phyloP scores from a whole-genome alignment of 352 stramenopile genomes.

The Phytophthora pluvialis region DNA sequence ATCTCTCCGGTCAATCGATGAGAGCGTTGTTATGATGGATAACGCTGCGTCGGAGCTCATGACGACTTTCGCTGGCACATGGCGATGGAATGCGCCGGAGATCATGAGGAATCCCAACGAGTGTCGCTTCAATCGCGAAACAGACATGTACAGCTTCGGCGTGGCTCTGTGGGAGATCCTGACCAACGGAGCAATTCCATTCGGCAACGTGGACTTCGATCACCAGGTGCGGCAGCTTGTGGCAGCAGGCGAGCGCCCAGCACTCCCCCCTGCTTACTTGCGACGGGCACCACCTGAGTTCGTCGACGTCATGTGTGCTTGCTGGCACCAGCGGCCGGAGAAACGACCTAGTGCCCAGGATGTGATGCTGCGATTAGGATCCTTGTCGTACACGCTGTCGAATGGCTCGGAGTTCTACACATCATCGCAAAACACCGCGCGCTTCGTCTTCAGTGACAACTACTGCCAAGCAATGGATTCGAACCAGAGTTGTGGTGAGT shows the following conservation, averaged over 20 bases:
- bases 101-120: slow-evolving; percentile 76
- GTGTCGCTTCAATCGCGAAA: slow-evolving; percentile 72
- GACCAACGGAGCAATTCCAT: slow-evolving; percentile 67
- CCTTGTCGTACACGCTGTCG: slow-evolving; percentile 60
- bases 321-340: slow-evolving; percentile 66
- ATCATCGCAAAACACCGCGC: slow-evolving; percentile 47
- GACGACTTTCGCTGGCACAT: slow-evolving; percentile 76
- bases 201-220: slow-evolving; percentile 71
- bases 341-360: slow-evolving; percentile 61
- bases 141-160: slow-evolving; percentile 82
- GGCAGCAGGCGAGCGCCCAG: slow-evolving; percentile 57
- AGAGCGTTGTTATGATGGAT: slow-evolving; percentile 35
- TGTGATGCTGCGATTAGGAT: slow-evolving; percentile 71
- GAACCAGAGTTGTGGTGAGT: slow-evolving; percentile 52
- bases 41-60: slow-evolving; percentile 45
- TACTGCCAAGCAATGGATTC: slow-evolving; percentile 80
- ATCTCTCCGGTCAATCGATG: slow-evolving; percentile 34
- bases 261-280: slow-evolving; percentile 53
- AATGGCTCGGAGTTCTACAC: slow-evolving; percentile 40
- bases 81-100: slow-evolving; percentile 78
- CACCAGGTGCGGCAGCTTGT: slow-evolving; percentile 72
- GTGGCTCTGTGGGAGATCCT: slow-evolving; percentile 76
- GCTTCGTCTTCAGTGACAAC: slow-evolving; percentile 70
- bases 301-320: slow-evolving; percentile 65
- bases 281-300: slow-evolving; percentile 63